Evolutionary conservation across 1,139 yeast species (phyloP).

Genomic region (Yarrowia galli): DNA sequence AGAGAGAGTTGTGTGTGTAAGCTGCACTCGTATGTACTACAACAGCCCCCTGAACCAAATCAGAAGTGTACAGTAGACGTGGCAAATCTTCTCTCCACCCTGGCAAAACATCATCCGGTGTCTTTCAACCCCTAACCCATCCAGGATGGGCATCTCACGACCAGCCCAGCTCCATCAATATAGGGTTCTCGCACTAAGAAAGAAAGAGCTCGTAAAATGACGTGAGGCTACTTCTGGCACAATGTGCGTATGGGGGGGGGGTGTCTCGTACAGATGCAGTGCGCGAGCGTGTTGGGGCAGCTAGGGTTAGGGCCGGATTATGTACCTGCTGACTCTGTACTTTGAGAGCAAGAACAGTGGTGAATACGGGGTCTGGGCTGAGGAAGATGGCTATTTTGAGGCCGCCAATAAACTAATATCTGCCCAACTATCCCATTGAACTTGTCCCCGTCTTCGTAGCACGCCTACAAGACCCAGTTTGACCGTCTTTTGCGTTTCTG

Average conservation of each 20-base stretch:
- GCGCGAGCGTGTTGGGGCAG: constrained; percentile 21
- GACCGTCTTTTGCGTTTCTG: neutral
- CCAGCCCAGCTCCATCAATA: too few relatives aligned
- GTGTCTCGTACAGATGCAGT: constrained; percentile 1
- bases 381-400: neutral
- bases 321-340: constrained; percentile 25
- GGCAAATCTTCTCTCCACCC: too few relatives aligned
- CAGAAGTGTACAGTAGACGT: too few relatives aligned
- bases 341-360: constrained; percentile 14
- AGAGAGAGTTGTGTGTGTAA: too few relatives aligned
- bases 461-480: neutral
- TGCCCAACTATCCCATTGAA: neutral
- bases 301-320: constrained; percentile 12
- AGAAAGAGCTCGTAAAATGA: constrained; percentile 3
- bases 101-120: neutral
- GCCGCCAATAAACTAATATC: too few relatives aligned
- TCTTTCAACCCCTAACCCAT: too few relatives aligned
- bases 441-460: constrained; percentile 2
- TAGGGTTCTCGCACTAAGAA: constrained; percentile 2
- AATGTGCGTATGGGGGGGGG: too few relatives aligned
- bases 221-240: neutral
- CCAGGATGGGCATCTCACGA: too few relatives aligned
- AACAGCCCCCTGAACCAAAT: too few relatives aligned
- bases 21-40: too few relatives aligned
- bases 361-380: neutral